Base-by-base conservation (phyloP, 805 yeast species). In the Schwanniomyces pseudopolymorphus region DNA sequence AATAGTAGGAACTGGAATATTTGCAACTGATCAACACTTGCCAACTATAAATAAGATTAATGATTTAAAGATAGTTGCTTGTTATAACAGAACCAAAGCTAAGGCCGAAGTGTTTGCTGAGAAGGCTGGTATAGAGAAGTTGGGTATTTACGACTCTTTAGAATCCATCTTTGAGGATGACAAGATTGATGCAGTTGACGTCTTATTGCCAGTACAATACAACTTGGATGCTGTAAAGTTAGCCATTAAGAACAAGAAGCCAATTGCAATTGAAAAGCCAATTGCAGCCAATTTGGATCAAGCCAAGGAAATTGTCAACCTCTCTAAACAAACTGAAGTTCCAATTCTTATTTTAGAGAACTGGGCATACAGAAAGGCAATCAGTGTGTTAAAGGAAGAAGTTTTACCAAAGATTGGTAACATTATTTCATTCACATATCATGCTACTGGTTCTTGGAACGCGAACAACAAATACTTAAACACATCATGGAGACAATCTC, bases 401-500 rank as follows among this genome's bases (percentile, higher is more conserved):
- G 76, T 81, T 37, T 61, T 92, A 46, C 73, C 84, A 11, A 72
- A 80, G 64, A 89, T 92, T 54, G 97, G 98, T 26, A 79, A 80
- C 13, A 73, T 79, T 33, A 76, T 80, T 24, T 83, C 87, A 0
- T 87, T 87, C 67, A 81, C 87, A 6, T 87, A 85, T 65, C 78
- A 77, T 47, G 74, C 90, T 10, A 85, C 92, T 2, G 94, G 94
- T 22, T 80, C 89, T 8, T 87, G 83, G 73, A 77, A 79, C 53
- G 72, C 70, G 25, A 58, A 69, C 46, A 83, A 78, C 68, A 80
- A 84, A 60, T 87, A 86, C 59, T 61, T 82, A 49, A 64, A 70
- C 19, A 91, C 97, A 1, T 45, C 83, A 13, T 92, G 98, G 98
- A 85, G 97, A 77, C 81, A 79, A 62, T 75, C 84, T 40, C 97